phyloP scores from a whole-genome alignment of 352 stramenopile genomes.

The Phytophthora cactorum region DNA sequence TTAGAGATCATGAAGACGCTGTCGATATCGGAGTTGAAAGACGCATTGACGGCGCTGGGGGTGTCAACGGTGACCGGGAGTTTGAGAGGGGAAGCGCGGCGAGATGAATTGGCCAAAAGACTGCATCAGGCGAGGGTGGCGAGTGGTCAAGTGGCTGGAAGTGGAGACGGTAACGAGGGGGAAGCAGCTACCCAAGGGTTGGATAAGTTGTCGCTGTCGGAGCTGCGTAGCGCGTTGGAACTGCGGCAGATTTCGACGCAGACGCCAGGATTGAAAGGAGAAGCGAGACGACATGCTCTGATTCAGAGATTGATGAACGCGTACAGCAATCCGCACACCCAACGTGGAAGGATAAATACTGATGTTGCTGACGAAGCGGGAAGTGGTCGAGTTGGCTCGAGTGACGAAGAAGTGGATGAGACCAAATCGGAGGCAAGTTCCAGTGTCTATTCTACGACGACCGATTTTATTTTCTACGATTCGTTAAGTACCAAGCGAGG shows the following conservation, averaged over 20 bases:
- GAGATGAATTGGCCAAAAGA: constrained; percentile 38
- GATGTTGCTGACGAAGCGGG: neutral
- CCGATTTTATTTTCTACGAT: constrained; percentile 58
- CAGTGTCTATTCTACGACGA: constrained; percentile 45
- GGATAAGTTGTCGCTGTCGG: constrained; percentile 27
- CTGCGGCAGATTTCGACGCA: constrained; percentile 40
- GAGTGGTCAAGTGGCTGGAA: neutral
- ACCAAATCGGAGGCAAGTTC: constrained; percentile 38
- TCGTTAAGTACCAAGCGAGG: constrained; percentile 4
- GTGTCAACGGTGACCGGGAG: constrained; percentile 43
- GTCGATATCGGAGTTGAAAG: constrained; percentile 40
- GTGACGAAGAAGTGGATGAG: constrained; percentile 26
- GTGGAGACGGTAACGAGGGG: neutral
- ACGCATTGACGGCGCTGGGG: constrained; percentile 38
- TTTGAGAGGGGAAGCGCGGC: constrained; percentile 43
- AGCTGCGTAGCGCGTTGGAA: constrained; percentile 49
- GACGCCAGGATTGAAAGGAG: constrained; percentile 51
- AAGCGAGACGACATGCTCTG: constrained; percentile 49
- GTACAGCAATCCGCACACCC: neutral
- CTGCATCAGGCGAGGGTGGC: constrained; percentile 18
- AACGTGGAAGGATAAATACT: neutral
- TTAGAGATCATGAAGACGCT: constrained; percentile 10
- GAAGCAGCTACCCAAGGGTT: neutral
- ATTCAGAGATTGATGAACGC: constrained; percentile 48
- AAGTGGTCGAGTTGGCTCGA: constrained; percentile 7